These are phyloP conservation scores for Sugiyamaella marilandica DNA, from an alignment of 805 yeast genomes.

Conservation along the genomic window DNA sequence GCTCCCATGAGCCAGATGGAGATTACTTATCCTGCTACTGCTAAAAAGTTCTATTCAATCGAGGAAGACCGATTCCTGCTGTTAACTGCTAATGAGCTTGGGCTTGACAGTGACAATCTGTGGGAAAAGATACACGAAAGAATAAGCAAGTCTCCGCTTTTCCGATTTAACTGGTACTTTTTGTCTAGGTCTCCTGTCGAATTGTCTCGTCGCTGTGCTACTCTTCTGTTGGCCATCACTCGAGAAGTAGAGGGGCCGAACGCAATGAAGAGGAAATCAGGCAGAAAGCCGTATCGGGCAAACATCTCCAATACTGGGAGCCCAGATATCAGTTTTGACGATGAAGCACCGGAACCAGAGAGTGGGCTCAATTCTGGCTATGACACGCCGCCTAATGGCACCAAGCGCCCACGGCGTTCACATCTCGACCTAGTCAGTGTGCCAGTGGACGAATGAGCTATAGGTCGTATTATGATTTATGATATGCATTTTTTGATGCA, in stretches of 20 bases:
- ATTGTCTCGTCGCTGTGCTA: constrained; percentile 74
- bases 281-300: constrained; percentile 12
- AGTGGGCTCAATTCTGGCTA: constrained; percentile 2
- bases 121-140: constrained; percentile 71
- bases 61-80: constrained; percentile 87
- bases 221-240: constrained; percentile 68
- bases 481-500: too few relatives aligned
- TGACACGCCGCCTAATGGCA: not conserved
- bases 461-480: too few relatives aligned
- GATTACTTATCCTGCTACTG: constrained; percentile 67
- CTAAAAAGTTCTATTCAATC: constrained; percentile 67
- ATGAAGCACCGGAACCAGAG: constrained; percentile 6
- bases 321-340: constrained; percentile 21
- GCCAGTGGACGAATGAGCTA: not conserved
- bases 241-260: constrained; percentile 54
- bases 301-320: constrained; percentile 15
- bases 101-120: constrained; percentile 70
- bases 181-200: constrained; percentile 75
- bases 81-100: constrained; percentile 69
- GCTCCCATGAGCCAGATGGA: constrained; percentile 74
- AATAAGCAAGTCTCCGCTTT: constrained; percentile 64
- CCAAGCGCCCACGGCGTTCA: not conserved
- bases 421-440: not conserved
- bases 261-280: constrained; percentile 29
- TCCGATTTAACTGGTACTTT: constrained; percentile 82